These are phyloP conservation scores for Fraxinus baroniana DNA, from an alignment of 305 asterid species.

Conservation along the genomic window DNA sequence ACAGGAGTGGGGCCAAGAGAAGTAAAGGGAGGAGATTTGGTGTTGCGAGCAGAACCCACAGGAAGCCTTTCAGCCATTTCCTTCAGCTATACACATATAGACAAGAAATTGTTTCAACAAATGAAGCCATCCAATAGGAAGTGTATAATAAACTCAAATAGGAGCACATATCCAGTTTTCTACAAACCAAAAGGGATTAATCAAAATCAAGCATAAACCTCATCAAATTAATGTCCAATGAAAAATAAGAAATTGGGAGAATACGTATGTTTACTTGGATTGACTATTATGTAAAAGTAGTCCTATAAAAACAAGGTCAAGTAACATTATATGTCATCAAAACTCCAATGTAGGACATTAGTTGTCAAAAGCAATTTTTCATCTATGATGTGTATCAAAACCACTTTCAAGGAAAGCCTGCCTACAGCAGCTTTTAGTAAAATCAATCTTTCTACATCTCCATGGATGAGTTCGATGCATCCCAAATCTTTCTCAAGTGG, in stretches of 20 bases:
- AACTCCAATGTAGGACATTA: neutral
- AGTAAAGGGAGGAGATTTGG: conserved; percentile 51
- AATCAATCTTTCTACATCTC: neutral
- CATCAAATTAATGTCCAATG: neutral
- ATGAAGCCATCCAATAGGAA: conserved; percentile 15
- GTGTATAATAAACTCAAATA: neutral
- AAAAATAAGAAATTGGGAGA: neutral
- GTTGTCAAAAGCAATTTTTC: neutral
- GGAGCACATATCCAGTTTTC: neutral
- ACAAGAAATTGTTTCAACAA: conserved; percentile 16
- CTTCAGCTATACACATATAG: conserved; percentile 56
- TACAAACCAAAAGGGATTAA: neutral
- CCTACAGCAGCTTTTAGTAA: neutral
- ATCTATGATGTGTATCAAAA: neutral
- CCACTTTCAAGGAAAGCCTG: neutral
- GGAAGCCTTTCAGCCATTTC: conserved; percentile 95
- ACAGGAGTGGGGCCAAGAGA: conserved; percentile 42
- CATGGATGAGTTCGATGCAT: neutral
- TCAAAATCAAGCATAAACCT: neutral
- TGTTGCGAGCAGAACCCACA: conserved; percentile 68
- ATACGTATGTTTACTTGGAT: neutral
- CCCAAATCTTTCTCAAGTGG: neutral
- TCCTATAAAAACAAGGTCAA: neutral
- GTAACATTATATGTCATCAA: neutral
- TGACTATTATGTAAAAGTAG: neutral